phyloP scores from a whole-genome alignment of 2,329 filamentous ascomycete genomes.

The Colletotrichum liaoningense region DNA sequence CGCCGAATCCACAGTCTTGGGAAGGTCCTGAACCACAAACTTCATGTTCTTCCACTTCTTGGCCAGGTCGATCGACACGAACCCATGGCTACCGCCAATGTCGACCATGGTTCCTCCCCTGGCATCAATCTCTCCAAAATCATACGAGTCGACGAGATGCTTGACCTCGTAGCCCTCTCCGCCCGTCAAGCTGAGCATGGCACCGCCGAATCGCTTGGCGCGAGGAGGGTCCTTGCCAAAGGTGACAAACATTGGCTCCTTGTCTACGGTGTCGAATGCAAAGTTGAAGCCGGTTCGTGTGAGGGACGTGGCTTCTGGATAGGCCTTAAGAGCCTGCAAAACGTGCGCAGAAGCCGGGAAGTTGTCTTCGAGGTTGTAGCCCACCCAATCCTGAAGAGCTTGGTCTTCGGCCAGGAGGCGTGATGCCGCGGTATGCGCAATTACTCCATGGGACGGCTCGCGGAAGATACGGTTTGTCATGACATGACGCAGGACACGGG shows the following conservation, averaged over 20 bases:
- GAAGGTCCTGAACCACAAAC: constrained; percentile 48
- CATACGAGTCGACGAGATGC: constrained; percentile 65
- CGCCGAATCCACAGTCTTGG: constrained; percentile 34
- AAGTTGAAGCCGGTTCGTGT: constrained; percentile 63
- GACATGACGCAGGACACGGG: constrained; percentile 64
- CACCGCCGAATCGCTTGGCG: constrained; percentile 63
- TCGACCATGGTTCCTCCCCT: constrained; percentile 65
- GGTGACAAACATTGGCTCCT: constrained; percentile 66
- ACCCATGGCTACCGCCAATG: constrained; percentile 68
- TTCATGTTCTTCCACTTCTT: constrained; percentile 53
- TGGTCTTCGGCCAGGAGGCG: constrained; percentile 60
- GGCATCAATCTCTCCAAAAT: constrained; percentile 60
- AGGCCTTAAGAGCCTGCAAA: constrained; percentile 53
- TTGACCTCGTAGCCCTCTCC: constrained; percentile 67
- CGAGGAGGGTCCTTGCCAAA: constrained; percentile 60
- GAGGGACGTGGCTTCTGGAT: constrained; percentile 61
- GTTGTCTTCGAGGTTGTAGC: constrained; percentile 65
- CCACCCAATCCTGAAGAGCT: constrained; percentile 63
- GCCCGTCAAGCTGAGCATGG: constrained; percentile 65
- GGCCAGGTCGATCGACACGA: constrained; percentile 66
- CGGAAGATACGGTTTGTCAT: constrained; percentile 69
- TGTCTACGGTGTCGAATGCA: constrained; percentile 60
- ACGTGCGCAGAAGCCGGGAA: constrained; percentile 61
- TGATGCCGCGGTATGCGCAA: constrained; percentile 68
- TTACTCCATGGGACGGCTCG: constrained; percentile 60